Evolutionary conservation across 2,329 filamentous ascomycete species (phyloP).

Genomic region (Talaromyces verruculosus): DNA sequence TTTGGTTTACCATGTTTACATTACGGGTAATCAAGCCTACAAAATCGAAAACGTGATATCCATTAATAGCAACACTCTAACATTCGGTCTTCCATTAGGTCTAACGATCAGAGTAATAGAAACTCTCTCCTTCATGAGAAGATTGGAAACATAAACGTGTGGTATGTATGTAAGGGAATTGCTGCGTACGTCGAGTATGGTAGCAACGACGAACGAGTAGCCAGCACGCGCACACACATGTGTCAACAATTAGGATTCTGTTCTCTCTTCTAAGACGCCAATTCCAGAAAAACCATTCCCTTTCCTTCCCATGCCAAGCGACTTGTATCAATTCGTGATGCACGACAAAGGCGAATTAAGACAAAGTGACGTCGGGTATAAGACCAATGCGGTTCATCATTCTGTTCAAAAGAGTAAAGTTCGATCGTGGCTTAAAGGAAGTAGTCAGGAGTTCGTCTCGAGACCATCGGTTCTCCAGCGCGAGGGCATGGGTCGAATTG

Average conservation of each 20-base stretch:
- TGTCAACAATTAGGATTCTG: constrained; percentile 12
- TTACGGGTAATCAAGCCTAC: neutral
- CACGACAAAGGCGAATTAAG: constrained; percentile 15
- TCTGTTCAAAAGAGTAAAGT: constrained; percentile 18
- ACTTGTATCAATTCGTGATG: constrained; percentile 3
- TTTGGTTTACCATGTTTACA: too few relatives aligned
- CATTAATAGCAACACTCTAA: neutral
- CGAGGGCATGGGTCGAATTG: constrained; percentile 98
- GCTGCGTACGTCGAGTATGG: constrained; percentile 6
- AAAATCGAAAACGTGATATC: too few relatives aligned
- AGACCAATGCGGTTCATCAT: constrained; percentile 18
- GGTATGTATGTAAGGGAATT: constrained; percentile 11
- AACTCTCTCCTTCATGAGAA: constrained; percentile 12
- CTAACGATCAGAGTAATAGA: constrained; percentile 14
- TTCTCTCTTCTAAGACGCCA: constrained; percentile 15
- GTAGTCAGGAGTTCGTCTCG: constrained; percentile 94
- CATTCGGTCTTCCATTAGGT: constrained; percentile 9
- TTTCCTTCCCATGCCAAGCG: constrained; percentile 13
- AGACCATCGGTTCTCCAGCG: constrained; percentile 98
- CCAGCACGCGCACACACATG: constrained; percentile 10
- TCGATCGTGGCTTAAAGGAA: constrained; percentile 69
- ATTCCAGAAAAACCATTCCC: constrained; percentile 12
- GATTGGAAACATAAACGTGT: constrained; percentile 5
- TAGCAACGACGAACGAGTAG: constrained; percentile 14
- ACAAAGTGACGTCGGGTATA: constrained; percentile 18